Evolutionary conservation across 148 eudicot species (phyloP).

Genomic region (Euryodendron excelsum): DNA sequence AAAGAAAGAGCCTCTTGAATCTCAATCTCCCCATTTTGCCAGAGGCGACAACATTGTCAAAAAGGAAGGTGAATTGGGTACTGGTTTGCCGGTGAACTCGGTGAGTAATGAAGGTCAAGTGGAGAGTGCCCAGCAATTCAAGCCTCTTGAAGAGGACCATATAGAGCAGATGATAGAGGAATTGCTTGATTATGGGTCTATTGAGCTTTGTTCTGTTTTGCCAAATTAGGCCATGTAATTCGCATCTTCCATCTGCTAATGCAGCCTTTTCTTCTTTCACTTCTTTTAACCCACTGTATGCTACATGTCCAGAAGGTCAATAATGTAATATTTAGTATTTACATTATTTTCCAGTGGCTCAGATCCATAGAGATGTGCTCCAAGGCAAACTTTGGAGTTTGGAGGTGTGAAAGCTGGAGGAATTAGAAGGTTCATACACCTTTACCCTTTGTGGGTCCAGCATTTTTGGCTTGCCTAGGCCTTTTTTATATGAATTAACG

Average conservation of each 20-base stretch:
- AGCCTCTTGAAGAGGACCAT: conserved; percentile 65
- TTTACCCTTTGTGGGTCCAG: conserved; percentile 7
- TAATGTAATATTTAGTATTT: background rate
- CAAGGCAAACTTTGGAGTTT: background rate
- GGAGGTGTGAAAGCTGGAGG: conserved; percentile 1
- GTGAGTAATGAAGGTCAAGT: conserved; percentile 20
- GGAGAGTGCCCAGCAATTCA: conserved; percentile 30
- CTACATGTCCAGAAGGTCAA: background rate
- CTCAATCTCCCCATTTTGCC: conserved; percentile 11
- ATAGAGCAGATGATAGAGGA: conserved; percentile 95
- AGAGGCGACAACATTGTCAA: background rate
- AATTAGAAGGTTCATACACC: conserved; percentile 15
- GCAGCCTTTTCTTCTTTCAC: background rate
- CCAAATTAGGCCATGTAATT: conserved; percentile 12
- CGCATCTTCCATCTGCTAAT: background rate
- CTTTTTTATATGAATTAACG: background rate
- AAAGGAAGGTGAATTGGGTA: conserved; percentile 15
- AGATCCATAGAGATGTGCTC: background rate
- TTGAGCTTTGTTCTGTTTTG: conserved; percentile 59
- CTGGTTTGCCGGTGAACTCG: conserved; percentile 17
- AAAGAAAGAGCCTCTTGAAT: background rate
- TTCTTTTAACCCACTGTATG: background rate
- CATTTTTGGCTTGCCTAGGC: background rate
- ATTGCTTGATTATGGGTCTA: conserved; percentile 64
- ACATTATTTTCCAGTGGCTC: background rate